Percentiles rank a stretch among this genome's conserved stretches.
These are phyloP conservation scores for Fusarium poae DNA, from an alignment of 2,329 filamentous ascomycete genomes.

Conservation along the genomic window DNA sequence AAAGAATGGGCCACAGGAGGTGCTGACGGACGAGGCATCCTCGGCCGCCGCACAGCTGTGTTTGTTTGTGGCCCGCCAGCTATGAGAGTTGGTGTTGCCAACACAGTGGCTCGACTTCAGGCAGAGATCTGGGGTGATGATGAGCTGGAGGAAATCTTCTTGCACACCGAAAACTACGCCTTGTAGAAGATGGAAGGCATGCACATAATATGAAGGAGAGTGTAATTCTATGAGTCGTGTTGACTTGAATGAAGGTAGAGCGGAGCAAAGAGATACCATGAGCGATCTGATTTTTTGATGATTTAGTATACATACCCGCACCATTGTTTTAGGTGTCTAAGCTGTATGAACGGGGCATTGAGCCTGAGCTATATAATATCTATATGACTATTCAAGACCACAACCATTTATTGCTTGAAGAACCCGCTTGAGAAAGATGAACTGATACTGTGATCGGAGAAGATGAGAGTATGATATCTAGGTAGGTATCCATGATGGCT, in stretches of 20 bases:
- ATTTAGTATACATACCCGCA: slow-evolving; percentile 28
- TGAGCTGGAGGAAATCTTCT: slow-evolving; percentile 86
- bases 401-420: background rate
- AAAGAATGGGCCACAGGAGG: slow-evolving; percentile 83
- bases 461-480: slow-evolving; percentile 6
- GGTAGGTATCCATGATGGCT: background rate
- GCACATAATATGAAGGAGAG: slow-evolving; percentile 6
- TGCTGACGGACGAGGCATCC: slow-evolving; percentile 72
- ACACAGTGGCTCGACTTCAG: slow-evolving; percentile 85
- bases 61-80: slow-evolving; percentile 91
- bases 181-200: slow-evolving; percentile 61
- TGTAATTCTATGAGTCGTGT: slow-evolving; percentile 41
- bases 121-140: slow-evolving; percentile 84
- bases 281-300: slow-evolving; percentile 46
- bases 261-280: slow-evolving; percentile 48
- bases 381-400: slow-evolving; percentile 23
- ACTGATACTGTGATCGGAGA: background rate
- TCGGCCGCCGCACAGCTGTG: slow-evolving; percentile 85
- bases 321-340: slow-evolving; percentile 6
- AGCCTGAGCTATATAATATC: slow-evolving; percentile 36
- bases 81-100: slow-evolving; percentile 91
- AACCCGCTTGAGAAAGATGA: background rate
- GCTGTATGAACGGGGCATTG: slow-evolving; percentile 32
- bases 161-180: slow-evolving; percentile 96
- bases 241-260: background rate